phyloP scores from a whole-genome alignment of 2,329 filamentous ascomycete species.

The Pseudonectria foliicola region DNA sequence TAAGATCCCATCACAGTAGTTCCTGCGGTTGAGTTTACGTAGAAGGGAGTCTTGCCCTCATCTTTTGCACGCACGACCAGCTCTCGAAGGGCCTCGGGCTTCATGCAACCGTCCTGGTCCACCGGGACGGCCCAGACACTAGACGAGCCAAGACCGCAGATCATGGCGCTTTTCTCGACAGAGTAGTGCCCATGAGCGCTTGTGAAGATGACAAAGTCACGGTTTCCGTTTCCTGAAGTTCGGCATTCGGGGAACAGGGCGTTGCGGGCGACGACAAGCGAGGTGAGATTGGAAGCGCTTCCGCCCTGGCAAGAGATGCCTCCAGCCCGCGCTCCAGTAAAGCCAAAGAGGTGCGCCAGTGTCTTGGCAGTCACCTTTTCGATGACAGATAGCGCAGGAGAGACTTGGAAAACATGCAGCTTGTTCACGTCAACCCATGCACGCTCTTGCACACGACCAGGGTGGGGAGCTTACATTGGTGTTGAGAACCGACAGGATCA shows the following conservation, averaged over 20 bases:
- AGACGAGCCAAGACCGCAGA: conserved; percentile 72
- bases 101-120: conserved; percentile 66
- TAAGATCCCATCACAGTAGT: conserved; percentile 90
- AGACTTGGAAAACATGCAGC: conserved; percentile 83
- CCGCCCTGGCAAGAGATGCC: conserved; percentile 78
- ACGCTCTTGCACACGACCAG: neutral
- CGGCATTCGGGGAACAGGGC: conserved; percentile 76
- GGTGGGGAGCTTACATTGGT: conserved; percentile 60
- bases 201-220: conserved; percentile 77
- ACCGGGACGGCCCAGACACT: conserved; percentile 70
- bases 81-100: conserved; percentile 54
- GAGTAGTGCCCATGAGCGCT: conserved; percentile 89
- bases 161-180: conserved; percentile 88
- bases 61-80: conserved; percentile 54
- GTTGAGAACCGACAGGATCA: conserved; percentile 79
- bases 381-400: conserved; percentile 77
- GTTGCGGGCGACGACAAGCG: conserved; percentile 82
- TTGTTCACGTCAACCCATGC: conserved; percentile 7
- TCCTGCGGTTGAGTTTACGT: conserved; percentile 91
- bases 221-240: conserved; percentile 55
- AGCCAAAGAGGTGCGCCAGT: conserved; percentile 71
- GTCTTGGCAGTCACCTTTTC: conserved; percentile 74
- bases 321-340: conserved; percentile 61
- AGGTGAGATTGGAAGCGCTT: conserved; percentile 75
- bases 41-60: conserved; percentile 75